Conservation (phyloP, 495 filamentous ascomycete species). For the Xylaria acuta region DNA sequence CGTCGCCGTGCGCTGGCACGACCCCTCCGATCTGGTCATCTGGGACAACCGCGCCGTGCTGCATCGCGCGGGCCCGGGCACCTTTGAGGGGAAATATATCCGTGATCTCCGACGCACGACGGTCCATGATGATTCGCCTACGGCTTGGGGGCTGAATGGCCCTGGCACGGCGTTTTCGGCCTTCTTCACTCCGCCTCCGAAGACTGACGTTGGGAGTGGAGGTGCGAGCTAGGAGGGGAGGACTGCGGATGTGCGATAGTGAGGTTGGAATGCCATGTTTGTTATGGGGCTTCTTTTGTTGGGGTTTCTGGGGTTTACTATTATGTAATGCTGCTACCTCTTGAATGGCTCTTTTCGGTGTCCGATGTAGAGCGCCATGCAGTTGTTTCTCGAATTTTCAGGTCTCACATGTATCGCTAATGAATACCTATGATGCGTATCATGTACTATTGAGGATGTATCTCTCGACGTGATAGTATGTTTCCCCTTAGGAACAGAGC, state of each 20-base stretch:
- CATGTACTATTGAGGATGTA: background rate
- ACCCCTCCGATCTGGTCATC: slow-evolving; percentile 58
- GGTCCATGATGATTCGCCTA: slow-evolving; percentile 53
- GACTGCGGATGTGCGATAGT: background rate
- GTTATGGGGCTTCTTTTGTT: background rate
- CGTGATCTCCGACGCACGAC: slow-evolving; percentile 63
- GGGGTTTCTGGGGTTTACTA: background rate
- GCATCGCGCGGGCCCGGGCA: slow-evolving; percentile 59
- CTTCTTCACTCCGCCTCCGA: background rate
- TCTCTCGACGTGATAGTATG: background rate
- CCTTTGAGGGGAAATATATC: slow-evolving; percentile 56
- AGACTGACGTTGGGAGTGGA: background rate
- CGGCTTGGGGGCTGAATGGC: slow-evolving; percentile 55
- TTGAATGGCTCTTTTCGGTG: background rate
- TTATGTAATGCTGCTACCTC: background rate
- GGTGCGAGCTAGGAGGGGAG: background rate
- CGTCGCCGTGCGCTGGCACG: slow-evolving; percentile 55
- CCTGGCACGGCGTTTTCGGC: background rate
- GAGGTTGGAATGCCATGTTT: background rate
- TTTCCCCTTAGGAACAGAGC: background rate
- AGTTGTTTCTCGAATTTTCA: background rate
- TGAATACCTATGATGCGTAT: background rate
- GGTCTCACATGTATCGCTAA: background rate
- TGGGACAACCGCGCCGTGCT: slow-evolving; percentile 67
- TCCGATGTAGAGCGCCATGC: background rate